phyloP scores from a whole-genome alignment of 805 yeast genomes.

The Myxozyma neotropica region DNA sequence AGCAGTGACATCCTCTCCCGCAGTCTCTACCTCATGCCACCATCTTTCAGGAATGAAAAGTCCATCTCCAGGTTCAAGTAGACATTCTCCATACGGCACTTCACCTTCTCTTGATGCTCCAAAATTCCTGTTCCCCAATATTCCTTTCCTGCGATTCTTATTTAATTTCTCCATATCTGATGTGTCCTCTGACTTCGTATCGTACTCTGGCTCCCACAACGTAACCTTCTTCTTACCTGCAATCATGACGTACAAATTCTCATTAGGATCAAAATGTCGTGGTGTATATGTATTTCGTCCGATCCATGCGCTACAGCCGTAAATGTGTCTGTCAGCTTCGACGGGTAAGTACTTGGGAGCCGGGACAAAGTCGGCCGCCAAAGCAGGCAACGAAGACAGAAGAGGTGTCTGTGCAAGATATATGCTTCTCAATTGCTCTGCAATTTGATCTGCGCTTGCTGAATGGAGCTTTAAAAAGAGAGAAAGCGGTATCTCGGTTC shows the following conservation, averaged over 20 bases:
- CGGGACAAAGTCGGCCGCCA: slow-evolving; percentile 24
- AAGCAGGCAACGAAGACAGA: slow-evolving; percentile 15
- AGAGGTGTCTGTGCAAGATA: slow-evolving; percentile 34
- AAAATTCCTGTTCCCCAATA: slow-evolving; percentile 21
- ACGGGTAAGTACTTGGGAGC: slow-evolving; percentile 11
- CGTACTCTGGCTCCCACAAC: slow-evolving; percentile 25
- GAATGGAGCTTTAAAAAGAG: slow-evolving; percentile 19
- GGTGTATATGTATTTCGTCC: slow-evolving; percentile 32
- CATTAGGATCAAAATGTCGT: slow-evolving; percentile 33
- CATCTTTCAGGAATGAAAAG: slow-evolving; percentile 31
- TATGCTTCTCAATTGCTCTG: slow-evolving; percentile 8
- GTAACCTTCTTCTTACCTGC: slow-evolving; percentile 25
- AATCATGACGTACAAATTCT: slow-evolving; percentile 32
- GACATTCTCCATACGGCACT: slow-evolving; percentile 9
- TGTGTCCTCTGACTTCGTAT: not conserved
- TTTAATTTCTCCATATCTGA: slow-evolving; percentile 8
- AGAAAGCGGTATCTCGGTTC: slow-evolving; percentile 28
- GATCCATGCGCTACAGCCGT: slow-evolving; percentile 31
- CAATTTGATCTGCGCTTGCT: not conserved
- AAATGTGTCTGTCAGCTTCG: not conserved
- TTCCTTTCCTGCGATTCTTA: slow-evolving; percentile 4
- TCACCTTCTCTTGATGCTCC: slow-evolving; percentile 9
- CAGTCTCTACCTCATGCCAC: slow-evolving; percentile 34
- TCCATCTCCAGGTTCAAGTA: slow-evolving; percentile 32
- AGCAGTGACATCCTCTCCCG: slow-evolving; percentile 17